Evolutionary conservation across 305 asterid species (phyloP).

Genomic region (Plantago rigida): DNA sequence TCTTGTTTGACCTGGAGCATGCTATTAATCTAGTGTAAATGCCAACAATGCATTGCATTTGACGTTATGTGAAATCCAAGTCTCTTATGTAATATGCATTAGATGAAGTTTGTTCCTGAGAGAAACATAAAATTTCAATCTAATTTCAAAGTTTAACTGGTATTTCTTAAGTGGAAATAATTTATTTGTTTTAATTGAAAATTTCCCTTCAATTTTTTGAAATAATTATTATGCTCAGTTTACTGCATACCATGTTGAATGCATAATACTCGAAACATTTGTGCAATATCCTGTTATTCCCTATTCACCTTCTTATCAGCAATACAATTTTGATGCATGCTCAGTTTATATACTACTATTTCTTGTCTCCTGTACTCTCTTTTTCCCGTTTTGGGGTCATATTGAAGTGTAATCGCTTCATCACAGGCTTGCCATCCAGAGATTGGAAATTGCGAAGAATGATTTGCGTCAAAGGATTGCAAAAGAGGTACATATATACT

Average conservation of each 20-base stretch:
- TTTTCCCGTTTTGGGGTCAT: conserved; percentile 18
- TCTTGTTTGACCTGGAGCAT: conserved; percentile 2
- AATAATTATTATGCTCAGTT: not conserved
- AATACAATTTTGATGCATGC: not conserved
- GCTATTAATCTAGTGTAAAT: too few relatives aligned
- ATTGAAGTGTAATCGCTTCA: conserved; percentile 24
- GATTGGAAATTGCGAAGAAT: conserved; percentile 82
- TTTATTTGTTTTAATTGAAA: not conserved
- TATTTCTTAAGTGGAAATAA: not conserved
- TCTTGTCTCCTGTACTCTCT: conserved; percentile 11
- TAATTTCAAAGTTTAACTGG: not conserved
- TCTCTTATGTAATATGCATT: not conserved
- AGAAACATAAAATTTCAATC: not conserved
- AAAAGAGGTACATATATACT: conserved; percentile 58
- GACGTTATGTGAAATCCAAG: not conserved
- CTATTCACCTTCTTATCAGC: not conserved
- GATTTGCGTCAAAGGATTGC: conserved; percentile 91
- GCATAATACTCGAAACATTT: not conserved
- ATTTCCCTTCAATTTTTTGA: not conserved
- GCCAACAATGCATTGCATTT: not conserved
- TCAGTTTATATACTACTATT: not conserved
- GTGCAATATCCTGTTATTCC: not conserved
- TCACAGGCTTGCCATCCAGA: conserved; percentile 89
- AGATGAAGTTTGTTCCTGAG: too few relatives aligned
- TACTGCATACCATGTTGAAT: not conserved